phyloP scores from a whole-genome alignment of 2,329 filamentous ascomycete genomes.

The Mariannaea sp. region DNA sequence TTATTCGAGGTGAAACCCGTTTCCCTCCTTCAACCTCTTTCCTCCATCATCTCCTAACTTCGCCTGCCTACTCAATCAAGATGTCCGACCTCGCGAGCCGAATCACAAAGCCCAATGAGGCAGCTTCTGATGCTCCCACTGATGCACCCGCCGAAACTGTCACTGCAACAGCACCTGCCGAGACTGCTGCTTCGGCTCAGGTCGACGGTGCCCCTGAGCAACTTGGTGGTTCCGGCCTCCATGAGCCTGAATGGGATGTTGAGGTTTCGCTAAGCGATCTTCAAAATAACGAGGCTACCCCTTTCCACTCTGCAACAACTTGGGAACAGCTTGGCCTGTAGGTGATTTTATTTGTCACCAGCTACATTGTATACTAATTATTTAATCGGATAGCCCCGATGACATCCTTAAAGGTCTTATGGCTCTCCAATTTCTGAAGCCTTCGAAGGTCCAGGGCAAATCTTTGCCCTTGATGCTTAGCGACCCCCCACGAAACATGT shows the following conservation, averaged over 20 bases:
- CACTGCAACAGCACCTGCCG: conserved; percentile 31
- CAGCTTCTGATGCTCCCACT: conserved; percentile 26
- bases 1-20: conserved; percentile 21
- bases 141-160: conserved; percentile 30
- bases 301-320: conserved; percentile 80
- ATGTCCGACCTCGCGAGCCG: conserved; percentile 59
- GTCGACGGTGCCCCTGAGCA: conserved; percentile 44
- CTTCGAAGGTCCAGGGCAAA: conserved; percentile 96
- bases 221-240: conserved; percentile 56
- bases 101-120: conserved; percentile 52
- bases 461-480: conserved; percentile 87
- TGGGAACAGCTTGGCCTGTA: conserved; percentile 89
- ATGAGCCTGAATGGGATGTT: conserved; percentile 83
- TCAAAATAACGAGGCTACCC: conserved; percentile 83
- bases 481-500: conserved; percentile 90
- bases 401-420: conserved; percentile 77
- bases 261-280: conserved; percentile 91
- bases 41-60: conserved; percentile 4
- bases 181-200: conserved; percentile 40
- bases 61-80: conserved; percentile 14
- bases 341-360: conserved; percentile 16
- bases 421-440: conserved; percentile 86
- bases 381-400: conserved; percentile 39
- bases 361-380: conserved; percentile 9
- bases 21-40: conserved; percentile 18